These are phyloP conservation scores for Vitis hybrid DNA, from an alignment of 177 flowering plant species.

Conservation along the genomic window DNA sequence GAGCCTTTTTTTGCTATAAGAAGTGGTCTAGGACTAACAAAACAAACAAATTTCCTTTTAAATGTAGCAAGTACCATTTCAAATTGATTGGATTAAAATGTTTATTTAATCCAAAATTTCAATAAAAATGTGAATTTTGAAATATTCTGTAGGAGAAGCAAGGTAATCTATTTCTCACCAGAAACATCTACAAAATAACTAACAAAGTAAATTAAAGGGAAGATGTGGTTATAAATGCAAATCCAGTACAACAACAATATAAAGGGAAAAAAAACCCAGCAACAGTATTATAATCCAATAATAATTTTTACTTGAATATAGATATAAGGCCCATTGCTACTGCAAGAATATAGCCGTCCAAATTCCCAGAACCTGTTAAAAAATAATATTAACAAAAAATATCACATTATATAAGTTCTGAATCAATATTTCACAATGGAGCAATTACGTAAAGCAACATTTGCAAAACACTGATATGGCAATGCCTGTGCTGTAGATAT, in stretches of 20 bases:
- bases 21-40: no score
- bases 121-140: no score
- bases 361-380: slow-evolving; percentile 55
- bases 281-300: neutral
- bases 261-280: neutral
- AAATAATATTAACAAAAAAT: neutral
- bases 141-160: no score
- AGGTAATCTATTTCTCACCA: no score
- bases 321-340: slow-evolving; percentile 70
- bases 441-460: neutral
- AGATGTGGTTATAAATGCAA: no score
- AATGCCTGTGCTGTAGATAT: neutral
- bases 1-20: no score
- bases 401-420: neutral
- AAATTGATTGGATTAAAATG: no score
- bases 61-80: no score
- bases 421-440: neutral
- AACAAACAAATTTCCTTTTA: no score
- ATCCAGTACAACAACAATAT: neutral
- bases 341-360: slow-evolving; percentile 70
- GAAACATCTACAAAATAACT: no score
- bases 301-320: slow-evolving; percentile 56
- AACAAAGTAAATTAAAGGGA: no score
- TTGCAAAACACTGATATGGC: neutral
- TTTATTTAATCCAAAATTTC: no score